Evolutionary conservation across 148 eudicot genomes (phyloP).

Genomic region (Arctostaphylos glauca): DNA sequence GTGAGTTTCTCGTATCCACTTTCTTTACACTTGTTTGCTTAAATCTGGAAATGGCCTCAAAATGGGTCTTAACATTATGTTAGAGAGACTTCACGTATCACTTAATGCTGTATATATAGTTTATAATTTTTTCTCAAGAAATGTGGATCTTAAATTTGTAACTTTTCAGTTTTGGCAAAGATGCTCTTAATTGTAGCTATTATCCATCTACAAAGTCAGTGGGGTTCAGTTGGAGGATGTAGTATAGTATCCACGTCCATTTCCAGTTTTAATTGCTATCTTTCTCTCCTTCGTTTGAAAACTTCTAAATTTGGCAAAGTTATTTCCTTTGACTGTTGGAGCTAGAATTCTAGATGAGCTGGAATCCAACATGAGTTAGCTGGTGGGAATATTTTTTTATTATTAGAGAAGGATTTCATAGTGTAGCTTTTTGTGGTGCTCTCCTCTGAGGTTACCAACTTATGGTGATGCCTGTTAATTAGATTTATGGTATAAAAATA

Average conservation of each 20-base stretch:
- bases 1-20: conserved; percentile 41
- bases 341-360: not conserved
- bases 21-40: not conserved
- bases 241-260: not conserved
- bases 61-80: not conserved
- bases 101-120: not conserved
- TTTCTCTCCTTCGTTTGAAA: not conserved
- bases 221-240: not conserved
- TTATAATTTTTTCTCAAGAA: not conserved
- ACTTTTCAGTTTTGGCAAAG: not conserved
- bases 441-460: not conserved
- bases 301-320: not conserved
- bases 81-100: not conserved
- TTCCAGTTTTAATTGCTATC: not conserved
- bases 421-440: not conserved
- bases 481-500: not conserved
- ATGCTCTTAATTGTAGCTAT: not conserved
- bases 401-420: not conserved
- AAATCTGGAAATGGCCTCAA: not conserved
- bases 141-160: not conserved
- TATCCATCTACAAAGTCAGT: not conserved
- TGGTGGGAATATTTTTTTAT: not conserved
- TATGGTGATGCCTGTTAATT: not conserved
- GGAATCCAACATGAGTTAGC: not conserved
- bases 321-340: not conserved